A percentile compares a stretch with the other conserved stretches of the same genome.
Conservation (phyloP, 352 stramenopile species). For the Blastocystis hominis region DNA sequence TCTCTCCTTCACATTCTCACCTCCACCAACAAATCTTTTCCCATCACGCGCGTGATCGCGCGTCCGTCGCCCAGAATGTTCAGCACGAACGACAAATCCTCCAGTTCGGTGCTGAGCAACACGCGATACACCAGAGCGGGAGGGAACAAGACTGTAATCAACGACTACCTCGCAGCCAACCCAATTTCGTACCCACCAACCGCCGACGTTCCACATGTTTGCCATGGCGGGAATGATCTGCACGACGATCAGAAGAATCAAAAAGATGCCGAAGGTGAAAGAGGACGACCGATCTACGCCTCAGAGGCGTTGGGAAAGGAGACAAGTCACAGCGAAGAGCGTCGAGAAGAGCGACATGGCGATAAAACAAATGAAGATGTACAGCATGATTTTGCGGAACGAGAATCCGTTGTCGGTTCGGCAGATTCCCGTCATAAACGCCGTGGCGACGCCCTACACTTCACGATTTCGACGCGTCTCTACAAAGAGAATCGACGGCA, state of each 20-base stretch:
- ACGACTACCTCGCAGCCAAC: background rate
- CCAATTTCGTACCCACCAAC: background rate
- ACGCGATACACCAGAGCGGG: background rate
- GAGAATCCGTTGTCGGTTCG: background rate
- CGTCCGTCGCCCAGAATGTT: background rate
- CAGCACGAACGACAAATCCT: background rate
- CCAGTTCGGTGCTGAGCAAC: background rate
- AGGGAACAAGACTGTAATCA: slow-evolving; percentile 3
- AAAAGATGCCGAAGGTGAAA: background rate
- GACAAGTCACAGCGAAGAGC: slow-evolving; percentile 12
- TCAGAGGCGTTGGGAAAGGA: background rate
- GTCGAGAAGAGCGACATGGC: background rate
- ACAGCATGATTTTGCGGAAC: background rate
- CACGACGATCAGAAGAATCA: background rate
- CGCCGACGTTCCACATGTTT: slow-evolving; percentile 33
- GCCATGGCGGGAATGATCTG: background rate
- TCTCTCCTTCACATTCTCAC: background rate
- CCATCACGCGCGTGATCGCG: background rate
- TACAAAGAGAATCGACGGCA: slow-evolving; percentile 35
- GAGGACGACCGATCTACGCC: background rate
- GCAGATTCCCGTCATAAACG: slow-evolving; percentile 21
- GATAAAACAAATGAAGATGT: background rate
- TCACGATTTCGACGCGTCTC: background rate
- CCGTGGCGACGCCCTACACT: background rate
- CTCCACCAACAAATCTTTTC: background rate